Evolutionary conservation across 2,329 filamentous ascomycete genomes (phyloP).

Genomic region (Ascochyta pisi): DNA sequence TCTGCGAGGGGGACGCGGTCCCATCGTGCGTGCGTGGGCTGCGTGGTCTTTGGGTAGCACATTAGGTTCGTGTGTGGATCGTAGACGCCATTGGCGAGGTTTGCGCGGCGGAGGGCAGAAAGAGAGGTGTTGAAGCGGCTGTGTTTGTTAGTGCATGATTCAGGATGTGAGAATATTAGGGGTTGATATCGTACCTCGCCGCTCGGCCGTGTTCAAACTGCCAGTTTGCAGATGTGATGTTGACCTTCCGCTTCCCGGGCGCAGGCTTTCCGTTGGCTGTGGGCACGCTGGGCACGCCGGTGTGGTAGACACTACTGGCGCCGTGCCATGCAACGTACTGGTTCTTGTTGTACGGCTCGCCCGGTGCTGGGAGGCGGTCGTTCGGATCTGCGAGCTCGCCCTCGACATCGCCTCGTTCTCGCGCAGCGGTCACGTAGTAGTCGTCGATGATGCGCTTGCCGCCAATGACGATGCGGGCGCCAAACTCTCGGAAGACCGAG

Average conservation of each 20-base stretch:
- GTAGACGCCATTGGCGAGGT: constrained; percentile 75
- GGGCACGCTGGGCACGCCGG: constrained; percentile 77
- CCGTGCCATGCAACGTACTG: constrained; percentile 99
- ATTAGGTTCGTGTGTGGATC: constrained; percentile 93
- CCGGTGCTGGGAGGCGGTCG: constrained; percentile 75
- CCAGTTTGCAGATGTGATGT: constrained; percentile 94
- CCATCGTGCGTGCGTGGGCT: constrained; percentile 85
- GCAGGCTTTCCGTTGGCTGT: constrained; percentile 73
- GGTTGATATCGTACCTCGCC: constrained; percentile 70
- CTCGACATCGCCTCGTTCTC: constrained; percentile 79
- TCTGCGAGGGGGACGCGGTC: constrained; percentile 68
- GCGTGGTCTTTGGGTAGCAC: constrained; percentile 86
- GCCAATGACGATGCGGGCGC: constrained; percentile 90
- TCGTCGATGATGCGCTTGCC: constrained; percentile 87
- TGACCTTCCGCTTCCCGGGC: constrained; percentile 81
- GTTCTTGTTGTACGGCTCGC: constrained; percentile 96
- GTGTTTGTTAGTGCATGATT: constrained; percentile 25
- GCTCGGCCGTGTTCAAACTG: constrained; percentile 92
- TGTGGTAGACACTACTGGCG: constrained; percentile 94
- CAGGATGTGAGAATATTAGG: too few relatives aligned
- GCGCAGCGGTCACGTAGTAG: constrained; percentile 79
- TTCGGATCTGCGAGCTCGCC: constrained; percentile 91
- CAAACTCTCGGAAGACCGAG: constrained; percentile 96
- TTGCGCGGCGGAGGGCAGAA: constrained; percentile 70
- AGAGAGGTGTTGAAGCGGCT: constrained; percentile 87